phyloP scores from a whole-genome alignment of 805 yeast species.

The Kazachstania bromeliacearum region DNA sequence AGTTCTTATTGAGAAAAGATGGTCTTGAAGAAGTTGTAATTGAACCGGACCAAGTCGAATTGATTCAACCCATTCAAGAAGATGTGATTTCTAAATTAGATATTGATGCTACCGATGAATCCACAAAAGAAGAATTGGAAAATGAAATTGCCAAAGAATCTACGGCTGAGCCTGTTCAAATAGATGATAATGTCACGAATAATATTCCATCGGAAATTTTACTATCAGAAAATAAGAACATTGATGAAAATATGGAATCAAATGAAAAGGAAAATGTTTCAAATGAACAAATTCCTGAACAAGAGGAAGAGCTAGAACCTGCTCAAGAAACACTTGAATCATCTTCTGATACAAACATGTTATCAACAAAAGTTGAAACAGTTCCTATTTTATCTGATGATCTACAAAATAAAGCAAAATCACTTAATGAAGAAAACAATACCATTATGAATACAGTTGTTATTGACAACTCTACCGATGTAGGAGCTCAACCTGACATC shows the following conservation, averaged over 20 bases:
- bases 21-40: neutral
- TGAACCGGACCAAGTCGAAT: neutral
- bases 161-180: neutral
- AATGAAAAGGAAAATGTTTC: neutral
- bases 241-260: too few species aligned
- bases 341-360: too few species aligned
- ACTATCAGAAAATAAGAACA: too few species aligned
- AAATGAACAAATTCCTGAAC: neutral
- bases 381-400: too few species aligned
- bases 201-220: neutral
- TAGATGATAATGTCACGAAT: neutral
- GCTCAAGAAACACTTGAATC: neutral
- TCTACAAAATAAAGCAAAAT: too few species aligned
- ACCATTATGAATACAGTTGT: too few species aligned
- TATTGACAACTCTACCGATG: too few species aligned
- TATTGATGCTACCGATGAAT: neutral
- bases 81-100: slow-evolving; percentile 4
- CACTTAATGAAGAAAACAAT: too few species aligned
- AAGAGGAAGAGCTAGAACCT: neutral
- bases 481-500: too few species aligned
- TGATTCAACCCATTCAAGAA: slow-evolving; percentile 2
- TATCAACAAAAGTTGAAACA: too few species aligned
- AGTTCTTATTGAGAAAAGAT: neutral
- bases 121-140: neutral
- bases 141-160: neutral